Evolutionary conservation across 1,284 basidiomycete species (phyloP).

Genomic region (Heterobasidion annosum): DNA sequence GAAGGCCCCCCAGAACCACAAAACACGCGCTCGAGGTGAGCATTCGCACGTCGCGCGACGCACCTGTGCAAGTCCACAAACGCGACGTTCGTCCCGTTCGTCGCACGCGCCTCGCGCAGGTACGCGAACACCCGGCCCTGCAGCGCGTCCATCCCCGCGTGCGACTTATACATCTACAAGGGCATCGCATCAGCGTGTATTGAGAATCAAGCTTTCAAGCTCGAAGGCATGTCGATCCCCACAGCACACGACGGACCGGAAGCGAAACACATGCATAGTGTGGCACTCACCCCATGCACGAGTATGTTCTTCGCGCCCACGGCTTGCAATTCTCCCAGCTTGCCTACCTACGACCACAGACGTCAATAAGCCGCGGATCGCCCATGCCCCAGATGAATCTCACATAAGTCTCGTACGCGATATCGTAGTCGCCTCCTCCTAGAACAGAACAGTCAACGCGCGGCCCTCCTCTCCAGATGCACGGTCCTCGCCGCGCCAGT

Average conservation of each 20-base stretch:
- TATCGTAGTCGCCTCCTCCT: not conserved
- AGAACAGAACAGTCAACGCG: not conserved
- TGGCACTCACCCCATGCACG: not conserved
- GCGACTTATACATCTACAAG: not conserved
- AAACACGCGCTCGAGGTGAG: too few species aligned
- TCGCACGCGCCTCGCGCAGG: not conserved
- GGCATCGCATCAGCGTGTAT: not conserved
- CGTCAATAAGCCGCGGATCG: not conserved
- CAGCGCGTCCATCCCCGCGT: not conserved
- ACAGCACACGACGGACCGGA: too few species aligned
- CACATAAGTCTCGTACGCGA: not conserved
- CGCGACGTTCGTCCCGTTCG: not conserved
- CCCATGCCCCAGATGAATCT: not conserved
- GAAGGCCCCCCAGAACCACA: too few species aligned
- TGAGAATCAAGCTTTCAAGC: too few species aligned
- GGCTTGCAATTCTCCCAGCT: not conserved
- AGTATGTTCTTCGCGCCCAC: not conserved
- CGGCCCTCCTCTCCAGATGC: not conserved
- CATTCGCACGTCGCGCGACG: not conserved
- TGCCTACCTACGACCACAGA: not conserved
- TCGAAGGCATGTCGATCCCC: too few species aligned
- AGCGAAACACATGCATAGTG: not conserved
- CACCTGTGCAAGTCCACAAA: not conserved
- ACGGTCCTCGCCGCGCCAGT: not conserved
- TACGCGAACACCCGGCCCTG: not conserved